Percentiles rank a stretch among this genome's conserved stretches.
phyloP scores from a whole-genome alignment of 305 asterid genomes.

The Nicotiana rustica region DNA sequence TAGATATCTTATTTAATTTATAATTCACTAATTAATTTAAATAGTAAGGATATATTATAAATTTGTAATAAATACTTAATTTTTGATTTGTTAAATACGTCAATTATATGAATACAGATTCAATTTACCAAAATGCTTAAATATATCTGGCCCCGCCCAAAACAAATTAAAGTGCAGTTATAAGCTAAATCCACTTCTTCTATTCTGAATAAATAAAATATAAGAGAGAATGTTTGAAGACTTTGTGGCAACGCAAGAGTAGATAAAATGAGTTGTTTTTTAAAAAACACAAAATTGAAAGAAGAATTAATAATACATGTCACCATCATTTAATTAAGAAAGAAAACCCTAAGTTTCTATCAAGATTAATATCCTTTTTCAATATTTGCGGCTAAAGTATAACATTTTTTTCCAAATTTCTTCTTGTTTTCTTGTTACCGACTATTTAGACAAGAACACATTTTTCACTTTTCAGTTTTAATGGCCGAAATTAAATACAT shows the following conservation, averaged over 20 bases:
- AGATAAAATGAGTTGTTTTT: not conserved
- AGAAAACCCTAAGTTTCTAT: not conserved
- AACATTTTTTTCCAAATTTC: not conserved
- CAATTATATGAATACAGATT: not conserved
- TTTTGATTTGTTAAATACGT: not conserved
- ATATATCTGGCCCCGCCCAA: no score
- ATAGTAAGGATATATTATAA: no score
- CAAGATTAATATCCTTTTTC: not conserved
- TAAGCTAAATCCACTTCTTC: not conserved
- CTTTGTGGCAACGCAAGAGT: not conserved
- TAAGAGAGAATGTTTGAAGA: not conserved
- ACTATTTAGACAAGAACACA: conserved; percentile 22
- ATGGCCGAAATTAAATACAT: not conserved
- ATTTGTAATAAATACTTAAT: not conserved
- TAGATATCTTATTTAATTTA: not conserved
- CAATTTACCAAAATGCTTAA: not conserved
- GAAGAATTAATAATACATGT: not conserved
- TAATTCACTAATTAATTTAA: not conserved
- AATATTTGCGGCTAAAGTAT: conserved; percentile 17
- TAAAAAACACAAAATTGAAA: not conserved
- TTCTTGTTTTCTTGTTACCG: conserved; percentile 15
- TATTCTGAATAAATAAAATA: not conserved
- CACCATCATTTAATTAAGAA: conserved; percentile 8
- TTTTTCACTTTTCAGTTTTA: not conserved
- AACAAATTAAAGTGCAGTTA: not conserved